Evolutionary conservation across 306 rosid species (phyloP).

Genomic region (Begonia loranthoides): DNA sequence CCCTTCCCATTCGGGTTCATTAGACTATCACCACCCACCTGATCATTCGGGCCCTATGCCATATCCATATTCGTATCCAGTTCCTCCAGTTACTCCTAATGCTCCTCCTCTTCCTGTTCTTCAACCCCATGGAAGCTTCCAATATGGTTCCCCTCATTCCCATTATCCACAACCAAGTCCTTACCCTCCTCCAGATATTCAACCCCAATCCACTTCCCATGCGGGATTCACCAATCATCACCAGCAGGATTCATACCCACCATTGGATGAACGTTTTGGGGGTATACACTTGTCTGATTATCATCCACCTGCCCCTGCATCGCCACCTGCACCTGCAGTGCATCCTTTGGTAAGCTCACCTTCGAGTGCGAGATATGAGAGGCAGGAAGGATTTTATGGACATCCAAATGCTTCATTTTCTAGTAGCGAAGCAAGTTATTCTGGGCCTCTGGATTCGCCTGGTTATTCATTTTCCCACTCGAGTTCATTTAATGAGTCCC

Average conservation of each 20-base stretch:
- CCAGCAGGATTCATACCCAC: constrained; percentile 40
- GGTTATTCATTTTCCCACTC: constrained; percentile 19
- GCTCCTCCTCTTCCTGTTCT: constrained; percentile 34
- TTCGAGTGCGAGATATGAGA: constrained; percentile 24
- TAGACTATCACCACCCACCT: constrained; percentile 12
- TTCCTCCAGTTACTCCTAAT: constrained; percentile 13
- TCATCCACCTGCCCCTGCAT: constrained; percentile 32
- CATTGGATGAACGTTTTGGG: constrained; percentile 42
- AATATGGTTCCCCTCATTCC: constrained; percentile 34
- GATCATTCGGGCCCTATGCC: constrained; percentile 14
- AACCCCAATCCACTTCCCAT: constrained; percentile 13
- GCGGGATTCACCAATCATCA: constrained; percentile 35
- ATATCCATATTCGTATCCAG: constrained; percentile 29
- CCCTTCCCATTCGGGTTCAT: constrained; percentile 2
- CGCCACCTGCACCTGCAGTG: constrained; percentile 27
- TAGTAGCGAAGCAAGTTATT: constrained; percentile 19
- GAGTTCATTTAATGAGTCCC: constrained; percentile 37
- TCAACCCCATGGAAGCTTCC: constrained; percentile 43
- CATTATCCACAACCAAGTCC: constrained; percentile 27
- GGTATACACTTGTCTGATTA: constrained; percentile 36
- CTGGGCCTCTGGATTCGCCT: constrained; percentile 15
- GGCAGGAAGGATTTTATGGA: constrained; percentile 31
- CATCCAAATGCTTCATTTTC: constrained; percentile 33
- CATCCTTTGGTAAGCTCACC: constrained; percentile 17
- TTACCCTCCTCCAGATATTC: constrained; percentile 22